These are phyloP conservation scores for Corchorus olitorius DNA, from an alignment of 345 rosid species.

Conservation along the genomic window DNA sequence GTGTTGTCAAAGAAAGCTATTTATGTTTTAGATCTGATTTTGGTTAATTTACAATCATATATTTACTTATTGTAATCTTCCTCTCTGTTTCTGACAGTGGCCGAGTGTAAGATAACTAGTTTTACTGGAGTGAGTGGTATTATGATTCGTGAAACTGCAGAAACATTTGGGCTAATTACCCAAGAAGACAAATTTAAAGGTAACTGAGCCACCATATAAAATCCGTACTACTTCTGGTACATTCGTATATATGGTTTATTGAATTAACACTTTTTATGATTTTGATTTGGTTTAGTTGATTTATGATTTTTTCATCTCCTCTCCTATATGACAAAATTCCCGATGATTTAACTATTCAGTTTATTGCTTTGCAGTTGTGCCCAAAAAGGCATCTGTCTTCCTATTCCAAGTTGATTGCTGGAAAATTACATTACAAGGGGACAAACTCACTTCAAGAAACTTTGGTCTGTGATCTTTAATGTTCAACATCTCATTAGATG, in stretches of 20 bases:
- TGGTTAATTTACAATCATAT: not conserved
- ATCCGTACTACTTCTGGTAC: not conserved
- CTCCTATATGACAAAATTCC: too few species aligned
- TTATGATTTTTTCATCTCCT: not conserved
- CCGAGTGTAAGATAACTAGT: conserved; percentile 62
- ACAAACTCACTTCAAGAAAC: conserved; percentile 74
- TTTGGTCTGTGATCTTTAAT: conserved; percentile 33
- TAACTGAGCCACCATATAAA: conserved; percentile 22
- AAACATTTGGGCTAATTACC: conserved; percentile 80
- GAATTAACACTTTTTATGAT: not conserved
- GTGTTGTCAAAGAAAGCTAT: not conserved
- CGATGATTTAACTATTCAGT: not conserved
- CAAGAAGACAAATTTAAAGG: conserved; percentile 65
- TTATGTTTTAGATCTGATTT: not conserved
- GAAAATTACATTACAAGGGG: conserved; percentile 79
- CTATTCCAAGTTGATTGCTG: conserved; percentile 72
- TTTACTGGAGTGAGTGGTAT: conserved; percentile 73
- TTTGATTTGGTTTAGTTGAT: too few species aligned
- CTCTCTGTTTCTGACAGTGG: conserved; percentile 52
- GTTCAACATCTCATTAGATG: not conserved
- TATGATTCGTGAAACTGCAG: conserved; percentile 88
- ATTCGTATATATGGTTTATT: not conserved
- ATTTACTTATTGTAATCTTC: not conserved
- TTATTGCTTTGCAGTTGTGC: conserved; percentile 58
- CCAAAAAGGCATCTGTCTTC: conserved; percentile 74